A percentile compares a stretch with the other conserved stretches of the same genome.
phyloP scores from a whole-genome alignment of 169 alveolate species.

The Toxoplasma gondii region DNA sequence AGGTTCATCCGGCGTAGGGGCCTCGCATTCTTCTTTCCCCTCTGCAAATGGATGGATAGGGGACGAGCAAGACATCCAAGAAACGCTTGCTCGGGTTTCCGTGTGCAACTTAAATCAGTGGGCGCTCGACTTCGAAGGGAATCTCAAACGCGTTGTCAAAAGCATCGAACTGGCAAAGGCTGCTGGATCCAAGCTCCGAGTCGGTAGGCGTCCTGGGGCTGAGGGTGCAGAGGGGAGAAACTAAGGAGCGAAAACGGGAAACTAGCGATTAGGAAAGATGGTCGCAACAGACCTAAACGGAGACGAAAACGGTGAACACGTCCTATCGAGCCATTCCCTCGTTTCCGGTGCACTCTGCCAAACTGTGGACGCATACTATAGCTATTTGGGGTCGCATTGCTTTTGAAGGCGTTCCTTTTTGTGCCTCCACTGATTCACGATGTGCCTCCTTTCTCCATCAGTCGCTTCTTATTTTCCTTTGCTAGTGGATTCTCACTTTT shows the following conservation, averaged over 20 bases:
- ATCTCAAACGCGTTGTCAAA: slow-evolving; percentile 61
- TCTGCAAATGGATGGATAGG: too few species aligned
- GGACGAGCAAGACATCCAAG: neutral
- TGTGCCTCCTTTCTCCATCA: neutral
- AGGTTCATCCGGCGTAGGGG: too few species aligned
- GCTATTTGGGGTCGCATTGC: neutral
- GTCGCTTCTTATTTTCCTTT: neutral
- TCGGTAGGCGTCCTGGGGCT: slow-evolving; percentile 29
- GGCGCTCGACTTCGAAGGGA: slow-evolving; percentile 76
- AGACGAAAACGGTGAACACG: too few species aligned
- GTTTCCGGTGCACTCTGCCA: neutral
- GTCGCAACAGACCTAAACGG: too few species aligned
- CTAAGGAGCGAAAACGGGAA: neutral
- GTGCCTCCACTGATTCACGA: neutral
- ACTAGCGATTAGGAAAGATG: too few species aligned
- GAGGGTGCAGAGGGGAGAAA: neutral
- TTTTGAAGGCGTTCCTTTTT: neutral
- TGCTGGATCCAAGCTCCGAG: slow-evolving; percentile 42
- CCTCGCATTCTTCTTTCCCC: too few species aligned
- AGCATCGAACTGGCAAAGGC: slow-evolving; percentile 69
- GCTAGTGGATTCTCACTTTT: too few species aligned
- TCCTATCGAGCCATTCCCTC: too few species aligned
- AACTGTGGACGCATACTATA: neutral
- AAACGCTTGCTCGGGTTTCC: slow-evolving; percentile 55
- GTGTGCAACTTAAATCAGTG: slow-evolving; percentile 73